Evolutionary conservation across 164 flowering plant species (phyloP).

Genomic region (Brasenia schreberi): DNA sequence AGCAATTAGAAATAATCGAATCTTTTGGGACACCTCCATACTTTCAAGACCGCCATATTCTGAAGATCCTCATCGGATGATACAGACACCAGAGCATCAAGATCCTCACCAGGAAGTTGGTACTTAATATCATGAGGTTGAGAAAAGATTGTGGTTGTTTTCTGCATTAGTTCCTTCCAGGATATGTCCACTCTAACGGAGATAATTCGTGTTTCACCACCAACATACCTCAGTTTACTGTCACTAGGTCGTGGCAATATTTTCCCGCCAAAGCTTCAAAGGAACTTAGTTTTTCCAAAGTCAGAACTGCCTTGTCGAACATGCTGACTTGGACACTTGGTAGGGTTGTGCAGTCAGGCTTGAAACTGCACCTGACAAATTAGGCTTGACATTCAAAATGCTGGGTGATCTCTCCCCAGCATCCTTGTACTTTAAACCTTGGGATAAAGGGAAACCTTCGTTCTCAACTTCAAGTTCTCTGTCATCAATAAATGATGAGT

Average conservation of each 20-base stretch:
- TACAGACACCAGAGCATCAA: conserved; percentile 81
- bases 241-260: conserved; percentile 74
- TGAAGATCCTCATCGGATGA: conserved; percentile 79
- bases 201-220: conserved; percentile 77
- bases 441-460: conserved; percentile 13
- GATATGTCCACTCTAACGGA: conserved; percentile 35
- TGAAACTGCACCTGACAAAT: conserved; percentile 9
- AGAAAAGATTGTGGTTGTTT: conserved; percentile 40
- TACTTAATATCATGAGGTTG: conserved; percentile 61
- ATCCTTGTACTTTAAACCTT: conserved; percentile 16
- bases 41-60: conserved; percentile 48
- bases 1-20: conserved; percentile 54
- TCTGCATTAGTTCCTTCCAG: conserved; percentile 42
- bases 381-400: conserved; percentile 12
- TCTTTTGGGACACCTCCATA: conserved; percentile 35
- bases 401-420: conserved; percentile 10
- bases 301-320: conserved; percentile 17
- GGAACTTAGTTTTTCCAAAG: conserved; percentile 49
- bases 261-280: conserved; percentile 87
- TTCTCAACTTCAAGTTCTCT: conserved; percentile 12
- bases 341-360: conserved; percentile 11
- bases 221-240: conserved; percentile 80
- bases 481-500: conserved; percentile 5
- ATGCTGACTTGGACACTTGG: too few relatives aligned
- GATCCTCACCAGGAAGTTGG: conserved; percentile 92